These are phyloP conservation scores for Balansia obtecta DNA, from an alignment of 2,329 filamentous ascomycete species.

Conservation along the genomic window DNA sequence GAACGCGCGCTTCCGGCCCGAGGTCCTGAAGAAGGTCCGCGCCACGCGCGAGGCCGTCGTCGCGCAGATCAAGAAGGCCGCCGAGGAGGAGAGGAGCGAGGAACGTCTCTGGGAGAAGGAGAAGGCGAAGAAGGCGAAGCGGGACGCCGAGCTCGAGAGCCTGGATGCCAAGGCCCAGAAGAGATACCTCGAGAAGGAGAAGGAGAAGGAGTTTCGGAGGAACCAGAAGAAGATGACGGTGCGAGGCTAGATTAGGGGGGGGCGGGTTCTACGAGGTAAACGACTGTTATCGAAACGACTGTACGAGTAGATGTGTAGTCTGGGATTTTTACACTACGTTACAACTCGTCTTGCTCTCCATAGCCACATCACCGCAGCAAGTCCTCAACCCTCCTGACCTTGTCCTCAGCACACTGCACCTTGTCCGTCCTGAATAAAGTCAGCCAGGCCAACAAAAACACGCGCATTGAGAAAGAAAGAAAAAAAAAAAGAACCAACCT, in stretches of 20 bases:
- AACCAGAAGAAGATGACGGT: constrained; percentile 41
- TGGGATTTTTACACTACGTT: not conserved
- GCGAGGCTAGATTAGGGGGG: constrained; percentile 26
- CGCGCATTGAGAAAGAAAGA: no score
- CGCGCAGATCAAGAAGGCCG: constrained; percentile 63
- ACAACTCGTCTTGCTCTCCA: not conserved
- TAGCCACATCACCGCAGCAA: constrained; percentile 24
- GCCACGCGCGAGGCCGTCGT: constrained; percentile 69
- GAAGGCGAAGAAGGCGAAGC: constrained; percentile 75
- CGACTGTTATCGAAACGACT: not conserved
- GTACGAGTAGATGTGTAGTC: not conserved
- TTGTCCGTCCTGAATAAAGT: constrained; percentile 62
- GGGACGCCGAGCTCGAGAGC: constrained; percentile 66
- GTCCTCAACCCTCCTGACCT: constrained; percentile 51
- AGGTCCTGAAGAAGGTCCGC: constrained; percentile 78
- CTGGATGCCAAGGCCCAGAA: constrained; percentile 75
- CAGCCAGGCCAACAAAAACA: not conserved
- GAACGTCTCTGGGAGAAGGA: constrained; percentile 61
- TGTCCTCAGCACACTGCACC: constrained; percentile 67
- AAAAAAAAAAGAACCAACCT: constrained; percentile 34
- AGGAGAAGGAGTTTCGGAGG: constrained; percentile 55
- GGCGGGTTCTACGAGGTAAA: not conserved
- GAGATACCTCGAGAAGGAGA: constrained; percentile 73
- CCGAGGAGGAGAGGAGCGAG: constrained; percentile 72
- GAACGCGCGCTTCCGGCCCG: constrained; percentile 72